Base-by-base conservation (phyloP, 306 rosid genomes). In the Cicer chorassanicum region DNA sequence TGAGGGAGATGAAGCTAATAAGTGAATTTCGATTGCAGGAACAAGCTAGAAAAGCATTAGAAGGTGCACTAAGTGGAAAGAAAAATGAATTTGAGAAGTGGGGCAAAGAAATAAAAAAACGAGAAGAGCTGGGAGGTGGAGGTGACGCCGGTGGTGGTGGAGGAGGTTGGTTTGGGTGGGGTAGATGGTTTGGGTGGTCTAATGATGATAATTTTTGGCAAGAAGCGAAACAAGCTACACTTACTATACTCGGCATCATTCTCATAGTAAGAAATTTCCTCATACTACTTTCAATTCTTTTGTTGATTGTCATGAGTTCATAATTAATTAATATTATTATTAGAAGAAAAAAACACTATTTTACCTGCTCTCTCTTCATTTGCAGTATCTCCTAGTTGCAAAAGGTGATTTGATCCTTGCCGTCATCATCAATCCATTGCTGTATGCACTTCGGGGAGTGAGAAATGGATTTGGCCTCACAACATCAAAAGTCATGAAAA, bases 131-230 rank as follows among this genome's bases (percentile, higher is more conserved):
- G 11, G 90, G 96, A 44, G 96, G 96, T n/a, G 93, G 96, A 4
- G 88, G 89, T 38, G 79, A 72, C 14, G 21, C 81, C 42, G 91
- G 94, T 49, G 90, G 93, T n/a, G 97, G 99, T 61, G 96, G 97
- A 64, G 91, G 98, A 70, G 97, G 99, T 66, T 88, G 99, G 99
- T 88, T 92, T 61, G 97, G 98, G 6, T 87, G 88, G 84, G 96
- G 97, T 49, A 14, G 95, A 72, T 44, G 95, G 66, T 91, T 91
- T 81, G 95, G 99, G 50, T 94, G 99, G 99, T 90, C 86, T 19
- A 88, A 82, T 56, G 99, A 80, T n/a, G 99, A 87, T 65, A 83
- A 85, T 72, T 94, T 94, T 80, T 90, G 99, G 99, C 92, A 54
- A 76, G 99, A 94, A 86, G 92, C 93, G 9, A 89, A 82, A 84